Evolutionary conservation across 331 rosid genomes (phyloP), one percentile per base, ranked within the genome.

Genomic region (Quercus lobata): DNA sequence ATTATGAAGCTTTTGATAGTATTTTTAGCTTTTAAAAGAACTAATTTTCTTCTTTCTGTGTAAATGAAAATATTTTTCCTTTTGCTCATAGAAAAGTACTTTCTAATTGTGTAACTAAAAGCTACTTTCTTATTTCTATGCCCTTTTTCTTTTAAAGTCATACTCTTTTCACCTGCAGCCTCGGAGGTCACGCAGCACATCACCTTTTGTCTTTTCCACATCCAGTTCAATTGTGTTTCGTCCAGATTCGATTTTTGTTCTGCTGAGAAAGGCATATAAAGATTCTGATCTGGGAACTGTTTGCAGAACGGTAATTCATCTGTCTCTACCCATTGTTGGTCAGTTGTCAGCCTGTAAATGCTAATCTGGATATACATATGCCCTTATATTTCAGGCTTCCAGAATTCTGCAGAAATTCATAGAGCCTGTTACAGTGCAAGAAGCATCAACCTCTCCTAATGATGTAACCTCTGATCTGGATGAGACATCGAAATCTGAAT

Each of bases 261-360:
- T 94, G 85, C 79, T 94, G 88, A 91, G 97, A 72, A 89, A 91
- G 90, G 98, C 97, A 53, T 89, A 89, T 86, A 90, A 89, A 86
- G 95, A 92, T 85, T 86, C 91, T 82, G 93, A 91, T 75, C 84
- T 94, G 27, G 92, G 97, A 69, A 83, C 88, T 56, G 90, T 91
- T 86, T 94, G 97, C 90, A 87, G 93, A 80, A 90, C 79, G 97
- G 98, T 94, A 89, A 81, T 77, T 82, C 18, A 25, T 83, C 73
- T 69, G 58, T 78, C 66, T 62, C 27, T 68, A 57, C 69, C 44
- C 37, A 54, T 71, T 82, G 72, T 32, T 69, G 25, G 71, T 41
- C 46, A 27, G 77, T 85, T 79, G 74, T 72, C 71, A 73, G 30
- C 37, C 35, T 15, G 56, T 82, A 74, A 72, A 73, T 74, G 81